phyloP scores from a whole-genome alignment of 2,329 filamentous ascomycete species.

The Cladophialophora yegresii region DNA sequence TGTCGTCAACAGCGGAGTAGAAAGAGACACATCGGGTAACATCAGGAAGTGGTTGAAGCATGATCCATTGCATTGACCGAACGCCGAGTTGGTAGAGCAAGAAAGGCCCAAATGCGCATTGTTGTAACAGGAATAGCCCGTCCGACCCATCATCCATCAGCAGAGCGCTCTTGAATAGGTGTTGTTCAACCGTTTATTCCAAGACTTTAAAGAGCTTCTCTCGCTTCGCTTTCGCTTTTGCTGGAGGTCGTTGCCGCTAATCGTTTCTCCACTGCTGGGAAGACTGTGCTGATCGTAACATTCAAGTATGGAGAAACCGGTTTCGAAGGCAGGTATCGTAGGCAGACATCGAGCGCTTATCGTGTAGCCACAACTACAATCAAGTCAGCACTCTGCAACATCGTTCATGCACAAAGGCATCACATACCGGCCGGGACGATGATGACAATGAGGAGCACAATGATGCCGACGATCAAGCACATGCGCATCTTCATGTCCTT shows the following conservation, averaged over 20 bases:
- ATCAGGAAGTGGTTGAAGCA: background rate
- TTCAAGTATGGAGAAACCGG: constrained; percentile 6
- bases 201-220: constrained; percentile 17
- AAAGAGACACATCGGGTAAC: background rate
- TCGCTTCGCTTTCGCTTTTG: constrained; percentile 19
- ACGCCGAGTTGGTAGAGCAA: constrained; percentile 5
- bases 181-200: background rate
- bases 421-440: constrained; percentile 84
- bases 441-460: constrained; percentile 88
- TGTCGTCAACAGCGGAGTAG: background rate
- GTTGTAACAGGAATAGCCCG: constrained; percentile 32
- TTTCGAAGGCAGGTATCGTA: background rate
- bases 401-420: background rate
- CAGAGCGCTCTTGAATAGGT: constrained; percentile 16
- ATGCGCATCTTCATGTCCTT: constrained; percentile 99
- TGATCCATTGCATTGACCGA: constrained; percentile 12
- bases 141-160: constrained; percentile 17
- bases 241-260: constrained; percentile 3
- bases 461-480: constrained; percentile 87
- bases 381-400: constrained; percentile 15
- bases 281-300: constrained; percentile 23
- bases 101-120: constrained; percentile 25
- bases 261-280: constrained; percentile 20
- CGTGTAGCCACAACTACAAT: constrained; percentile 35
- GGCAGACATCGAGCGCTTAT: constrained; percentile 11